These are phyloP conservation scores for Chondrostereum purpureum DNA, from an alignment of 1,284 basidiomycete genomes.

Conservation along the genomic window DNA sequence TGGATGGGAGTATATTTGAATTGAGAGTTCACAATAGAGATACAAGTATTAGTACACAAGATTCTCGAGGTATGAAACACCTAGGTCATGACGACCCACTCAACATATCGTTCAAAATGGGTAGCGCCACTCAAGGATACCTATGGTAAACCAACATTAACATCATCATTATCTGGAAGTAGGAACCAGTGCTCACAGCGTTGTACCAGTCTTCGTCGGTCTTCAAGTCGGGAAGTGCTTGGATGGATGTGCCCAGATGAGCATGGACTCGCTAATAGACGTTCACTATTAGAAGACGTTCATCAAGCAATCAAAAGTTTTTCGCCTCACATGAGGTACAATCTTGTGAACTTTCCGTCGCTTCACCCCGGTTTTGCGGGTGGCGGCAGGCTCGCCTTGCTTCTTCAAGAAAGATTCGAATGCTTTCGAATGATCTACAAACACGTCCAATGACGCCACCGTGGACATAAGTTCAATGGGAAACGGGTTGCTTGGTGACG, in stretches of 20 bases:
- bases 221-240: not conserved
- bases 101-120: not conserved
- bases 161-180: not conserved
- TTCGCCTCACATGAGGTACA: constrained; percentile 2
- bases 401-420: constrained; percentile 2
- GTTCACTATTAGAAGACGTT: not conserved
- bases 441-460: not conserved
- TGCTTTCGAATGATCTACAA: not conserved
- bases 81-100: too few relatives aligned
- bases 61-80: too few relatives aligned
- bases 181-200: too few relatives aligned
- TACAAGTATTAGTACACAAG: too few relatives aligned
- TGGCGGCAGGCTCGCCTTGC: not conserved
- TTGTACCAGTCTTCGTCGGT: not conserved
- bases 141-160: not conserved
- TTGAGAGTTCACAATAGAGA: too few relatives aligned
- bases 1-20: too few relatives aligned
- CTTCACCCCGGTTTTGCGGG: not conserved
- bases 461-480: not conserved
- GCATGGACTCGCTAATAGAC: not conserved
- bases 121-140: not conserved
- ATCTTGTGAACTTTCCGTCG: constrained; percentile 3
- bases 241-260: not conserved
- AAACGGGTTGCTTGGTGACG: not conserved
- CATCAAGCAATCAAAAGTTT: not conserved